These are phyloP conservation scores for Lyophyllum decastes DNA, from an alignment of 768 basidiomycete species.

Conservation along the genomic window DNA sequence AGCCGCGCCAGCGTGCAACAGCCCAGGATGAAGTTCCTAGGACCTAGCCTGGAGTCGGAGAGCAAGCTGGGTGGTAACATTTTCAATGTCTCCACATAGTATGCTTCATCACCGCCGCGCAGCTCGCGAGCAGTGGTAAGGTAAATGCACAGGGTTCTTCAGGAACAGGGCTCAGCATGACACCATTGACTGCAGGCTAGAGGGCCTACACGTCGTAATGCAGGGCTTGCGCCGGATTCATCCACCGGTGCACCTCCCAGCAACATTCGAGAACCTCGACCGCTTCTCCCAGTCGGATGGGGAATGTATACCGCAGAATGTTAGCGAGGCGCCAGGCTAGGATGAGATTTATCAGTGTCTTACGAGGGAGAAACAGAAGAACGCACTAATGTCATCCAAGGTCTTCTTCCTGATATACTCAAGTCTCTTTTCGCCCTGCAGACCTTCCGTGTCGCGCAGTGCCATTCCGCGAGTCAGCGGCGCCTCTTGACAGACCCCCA, in stretches of 20 bases:
- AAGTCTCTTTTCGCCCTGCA: not conserved
- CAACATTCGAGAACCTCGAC: not conserved
- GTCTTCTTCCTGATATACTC: not conserved
- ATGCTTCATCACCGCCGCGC: not conserved
- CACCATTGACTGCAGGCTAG: not conserved
- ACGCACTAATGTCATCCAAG: constrained; percentile 1
- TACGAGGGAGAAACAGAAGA: not conserved
- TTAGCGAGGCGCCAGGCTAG: not conserved
- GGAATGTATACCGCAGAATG: not conserved
- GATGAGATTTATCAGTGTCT: not conserved
- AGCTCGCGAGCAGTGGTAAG: not conserved
- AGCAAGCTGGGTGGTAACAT: not conserved
- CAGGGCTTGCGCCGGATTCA: not conserved
- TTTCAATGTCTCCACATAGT: not conserved
- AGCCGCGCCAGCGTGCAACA: not conserved
- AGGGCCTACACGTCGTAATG: not conserved
- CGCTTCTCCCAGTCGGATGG: constrained; percentile 2
- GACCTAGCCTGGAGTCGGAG: not conserved
- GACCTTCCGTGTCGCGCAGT: not conserved
- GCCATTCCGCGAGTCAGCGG: too few species aligned
- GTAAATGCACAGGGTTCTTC: not conserved
- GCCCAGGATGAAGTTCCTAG: not conserved
- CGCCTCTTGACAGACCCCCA: not conserved
- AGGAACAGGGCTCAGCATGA: not conserved
- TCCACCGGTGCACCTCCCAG: not conserved